Conservation (phyloP, 305 asterid genomes). For the Fraxinus ornus region DNA sequence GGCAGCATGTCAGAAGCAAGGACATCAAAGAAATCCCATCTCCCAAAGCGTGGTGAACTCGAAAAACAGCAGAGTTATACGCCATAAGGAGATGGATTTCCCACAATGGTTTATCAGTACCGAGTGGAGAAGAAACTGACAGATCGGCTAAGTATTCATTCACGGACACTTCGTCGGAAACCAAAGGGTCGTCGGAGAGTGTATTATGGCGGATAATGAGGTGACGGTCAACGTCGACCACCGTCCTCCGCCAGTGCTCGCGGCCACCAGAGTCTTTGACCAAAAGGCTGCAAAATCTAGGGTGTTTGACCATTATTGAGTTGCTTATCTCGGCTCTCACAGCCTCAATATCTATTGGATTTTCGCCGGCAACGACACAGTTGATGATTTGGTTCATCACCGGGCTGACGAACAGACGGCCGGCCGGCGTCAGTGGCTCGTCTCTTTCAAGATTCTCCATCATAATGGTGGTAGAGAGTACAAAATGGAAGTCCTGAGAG, state of each 20-base stretch:
- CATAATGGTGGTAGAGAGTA: background rate
- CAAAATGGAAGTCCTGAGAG: background rate
- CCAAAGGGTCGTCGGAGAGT: conserved; percentile 8
- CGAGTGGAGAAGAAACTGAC: conserved; percentile 37
- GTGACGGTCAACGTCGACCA: conserved; percentile 41
- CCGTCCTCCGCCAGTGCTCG: conserved; percentile 43
- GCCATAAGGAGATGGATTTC: conserved; percentile 45
- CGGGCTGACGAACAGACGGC: conserved; percentile 40
- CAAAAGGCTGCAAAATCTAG: conserved; percentile 44
- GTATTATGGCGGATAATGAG: conserved; percentile 27
- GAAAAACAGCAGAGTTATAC: conserved; percentile 32
- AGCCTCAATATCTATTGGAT: conserved; percentile 30
- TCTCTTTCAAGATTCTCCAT: conserved; percentile 22
- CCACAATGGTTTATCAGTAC: conserved; percentile 46
- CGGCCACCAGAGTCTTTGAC: conserved; percentile 39
- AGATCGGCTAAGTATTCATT: conserved; percentile 47
- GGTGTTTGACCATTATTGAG: conserved; percentile 39
- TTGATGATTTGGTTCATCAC: conserved; percentile 33
- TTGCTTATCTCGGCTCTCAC: conserved; percentile 21
- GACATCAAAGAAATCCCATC: conserved; percentile 54
- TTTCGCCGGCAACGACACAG: conserved; percentile 21
- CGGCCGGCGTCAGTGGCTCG: conserved; percentile 49
- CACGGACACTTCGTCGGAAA: conserved; percentile 35
- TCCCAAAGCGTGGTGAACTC: conserved; percentile 50
- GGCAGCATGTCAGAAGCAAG: conserved; percentile 35